Conservation (phyloP, 768 basidiomycete species). For the Auriscalpium microsporum region DNA sequence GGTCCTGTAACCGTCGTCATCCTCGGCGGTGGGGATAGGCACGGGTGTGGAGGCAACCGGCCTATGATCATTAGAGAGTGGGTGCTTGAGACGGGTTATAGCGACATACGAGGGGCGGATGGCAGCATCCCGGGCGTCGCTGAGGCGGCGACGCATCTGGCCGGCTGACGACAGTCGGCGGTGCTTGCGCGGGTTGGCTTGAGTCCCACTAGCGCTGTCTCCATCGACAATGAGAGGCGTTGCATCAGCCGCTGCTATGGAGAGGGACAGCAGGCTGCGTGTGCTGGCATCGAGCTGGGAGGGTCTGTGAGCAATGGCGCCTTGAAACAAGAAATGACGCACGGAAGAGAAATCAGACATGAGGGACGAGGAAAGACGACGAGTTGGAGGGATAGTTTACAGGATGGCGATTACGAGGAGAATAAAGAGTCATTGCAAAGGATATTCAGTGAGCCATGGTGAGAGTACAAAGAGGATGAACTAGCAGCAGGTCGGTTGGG, state of each 20-base stretch:
- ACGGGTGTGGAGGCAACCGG: constrained; percentile 21
- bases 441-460: not conserved
- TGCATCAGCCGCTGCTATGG: constrained; percentile 47
- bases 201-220: constrained; percentile 16
- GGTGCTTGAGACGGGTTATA: not conserved
- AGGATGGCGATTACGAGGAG: constrained; percentile 1
- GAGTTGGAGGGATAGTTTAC: not conserved
- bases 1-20: constrained; percentile 21
- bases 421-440: constrained; percentile 11
- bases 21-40: constrained; percentile 26
- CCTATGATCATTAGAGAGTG: not conserved
- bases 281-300: constrained; percentile 4
- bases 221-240: constrained; percentile 6
- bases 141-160: constrained; percentile 60
- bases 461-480: not conserved
- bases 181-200: constrained; percentile 36
- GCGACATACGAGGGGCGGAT: constrained; percentile 60
- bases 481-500: not conserved
- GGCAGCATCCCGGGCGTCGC: constrained; percentile 75
- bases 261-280: constrained; percentile 60
- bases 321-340: not conserved
- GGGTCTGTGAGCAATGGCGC: not conserved
- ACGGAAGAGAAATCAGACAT: constrained; percentile 5
- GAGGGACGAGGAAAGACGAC: not conserved
- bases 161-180: constrained; percentile 66